phyloP scores from a whole-genome alignment of 2,329 filamentous ascomycete species.

The Monosporascus sp. region DNA sequence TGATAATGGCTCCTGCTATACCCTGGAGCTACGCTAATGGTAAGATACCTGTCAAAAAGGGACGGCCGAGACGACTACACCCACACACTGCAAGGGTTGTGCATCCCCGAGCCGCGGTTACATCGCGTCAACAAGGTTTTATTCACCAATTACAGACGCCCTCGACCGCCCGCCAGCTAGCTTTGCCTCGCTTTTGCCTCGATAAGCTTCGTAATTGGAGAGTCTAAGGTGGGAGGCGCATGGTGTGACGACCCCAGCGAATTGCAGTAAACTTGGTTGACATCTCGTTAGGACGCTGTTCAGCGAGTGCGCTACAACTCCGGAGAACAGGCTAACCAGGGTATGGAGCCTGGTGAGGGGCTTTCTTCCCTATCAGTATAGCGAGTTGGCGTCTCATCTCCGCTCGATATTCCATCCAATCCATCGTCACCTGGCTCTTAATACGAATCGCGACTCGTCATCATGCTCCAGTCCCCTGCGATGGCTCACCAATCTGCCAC shows the following conservation, averaged over 20 bases:
- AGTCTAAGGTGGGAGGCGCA: background rate
- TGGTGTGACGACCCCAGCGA: background rate
- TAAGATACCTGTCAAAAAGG: conserved; percentile 9
- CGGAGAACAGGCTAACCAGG: background rate
- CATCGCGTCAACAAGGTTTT: conserved; percentile 9
- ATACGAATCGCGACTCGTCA: background rate
- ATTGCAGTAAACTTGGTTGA: background rate
- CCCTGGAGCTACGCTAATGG: conserved; percentile 3
- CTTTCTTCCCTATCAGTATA: too few species aligned
- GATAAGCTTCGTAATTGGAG: background rate
- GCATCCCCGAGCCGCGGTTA: conserved; percentile 21
- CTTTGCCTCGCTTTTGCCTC: background rate
- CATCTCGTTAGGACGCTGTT: background rate
- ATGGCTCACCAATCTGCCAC: background rate
- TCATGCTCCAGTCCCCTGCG: background rate
- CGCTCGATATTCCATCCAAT: background rate
- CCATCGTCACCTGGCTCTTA: background rate
- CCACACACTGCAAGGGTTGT: conserved; percentile 15
- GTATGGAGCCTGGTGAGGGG: background rate
- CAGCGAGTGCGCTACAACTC: background rate
- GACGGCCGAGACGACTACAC: conserved; percentile 15
- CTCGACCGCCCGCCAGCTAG: background rate
- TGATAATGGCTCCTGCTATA: conserved; percentile 5
- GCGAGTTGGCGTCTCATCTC: background rate
- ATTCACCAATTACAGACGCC: background rate